Base-by-base conservation (phyloP, 305 asterid genomes). In the Fraxinus angustifolia region DNA sequence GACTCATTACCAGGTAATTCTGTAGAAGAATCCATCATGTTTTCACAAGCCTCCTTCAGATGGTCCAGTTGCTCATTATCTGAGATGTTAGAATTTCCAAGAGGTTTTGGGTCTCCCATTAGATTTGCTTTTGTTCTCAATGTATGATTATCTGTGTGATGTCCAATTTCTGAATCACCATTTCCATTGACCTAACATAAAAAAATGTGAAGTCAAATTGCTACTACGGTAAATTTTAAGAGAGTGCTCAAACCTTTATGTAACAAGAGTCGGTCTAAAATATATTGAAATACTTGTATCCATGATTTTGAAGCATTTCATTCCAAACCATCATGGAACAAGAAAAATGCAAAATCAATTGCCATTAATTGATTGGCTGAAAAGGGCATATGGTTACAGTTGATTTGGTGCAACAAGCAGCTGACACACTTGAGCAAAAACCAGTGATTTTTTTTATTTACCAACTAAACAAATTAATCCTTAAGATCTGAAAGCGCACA, bases 101-200 rank as follows among this genome's bases (percentile, higher is more conserved):
- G 87, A 40, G 83, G 79, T 85, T 89, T 89, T 78, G 91, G 79
- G 79, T 90, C 92, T 85, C 80, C 81, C 19, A 79, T 78, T 80
- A 86, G 81, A 73, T 83, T 90, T 79, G 85, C 76, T 78, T 89
- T 90, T 80, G 91, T 79, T 75, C 79, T 87, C 74, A 80, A 78
- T 56, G 89, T 81, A 81, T 78, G 84, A 85, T 83, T 87, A 31
- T 83, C 87, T 79, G 82, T 84, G 26, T 90, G 89, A 73, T 94
- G 87, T 75, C 88, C 96, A 84, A 85, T 85, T 84, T 93, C 97
- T 83, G 95, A 87, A 85, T 90, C 96, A 78, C 89, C 93, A 86
- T 88, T 91, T 79, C 87, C 89, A 45, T 88, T 85, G 71, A 90
- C 97, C 99, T 96, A 94, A 70, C 65, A 73, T 68, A 50, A 72